These are phyloP conservation scores for Penicillium sp. DNA, from an alignment of 2,329 filamentous ascomycete species.

Conservation along the genomic window DNA sequence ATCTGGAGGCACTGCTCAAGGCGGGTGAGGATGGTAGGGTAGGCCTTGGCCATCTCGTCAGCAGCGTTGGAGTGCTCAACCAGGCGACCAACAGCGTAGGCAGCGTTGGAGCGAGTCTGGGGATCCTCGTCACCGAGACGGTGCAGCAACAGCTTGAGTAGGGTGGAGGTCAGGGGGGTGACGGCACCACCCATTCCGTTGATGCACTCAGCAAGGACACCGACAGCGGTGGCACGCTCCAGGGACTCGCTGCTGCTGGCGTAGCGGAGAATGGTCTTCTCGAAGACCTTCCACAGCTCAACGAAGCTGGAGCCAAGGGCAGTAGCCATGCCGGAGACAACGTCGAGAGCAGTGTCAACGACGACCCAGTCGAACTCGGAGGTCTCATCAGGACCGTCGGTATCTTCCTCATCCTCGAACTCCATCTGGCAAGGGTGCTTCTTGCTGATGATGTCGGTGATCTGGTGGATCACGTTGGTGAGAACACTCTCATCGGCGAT, in stretches of 20 bases:
- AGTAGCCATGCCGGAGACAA: conserved; percentile 77
- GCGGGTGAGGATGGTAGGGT: conserved; percentile 75
- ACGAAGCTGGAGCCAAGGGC: conserved; percentile 78
- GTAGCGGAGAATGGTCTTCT: conserved; percentile 87
- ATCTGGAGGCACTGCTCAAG: conserved; percentile 81
- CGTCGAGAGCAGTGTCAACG: conserved; percentile 90
- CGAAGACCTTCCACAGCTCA: conserved; percentile 93
- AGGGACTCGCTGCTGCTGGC: conserved; percentile 80
- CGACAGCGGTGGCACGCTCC: conserved; percentile 86
- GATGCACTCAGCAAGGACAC: conserved; percentile 87
- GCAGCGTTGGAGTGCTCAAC: conserved; percentile 76
- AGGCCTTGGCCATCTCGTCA: conserved; percentile 71
- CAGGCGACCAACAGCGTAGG: conserved; percentile 84
- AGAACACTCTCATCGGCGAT: conserved; percentile 71
- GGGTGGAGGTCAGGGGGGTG: conserved; percentile 72
- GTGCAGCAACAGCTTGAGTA: conserved; percentile 80
- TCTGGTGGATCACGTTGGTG: conserved; percentile 71
- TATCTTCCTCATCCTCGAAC: conserved; percentile 76
- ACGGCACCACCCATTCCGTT: conserved; percentile 79
- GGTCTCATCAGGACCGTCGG: conserved; percentile 71
- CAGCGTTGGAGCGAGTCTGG: conserved; percentile 92
- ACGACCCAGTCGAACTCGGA: conserved; percentile 98
- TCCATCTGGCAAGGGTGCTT: conserved; percentile 92
- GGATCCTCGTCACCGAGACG: conserved; percentile 85
- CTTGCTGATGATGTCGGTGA: conserved; percentile 80